phyloP scores from a whole-genome alignment of 2,329 filamentous ascomycete genomes.

The Colletotrichum karsti region DNA sequence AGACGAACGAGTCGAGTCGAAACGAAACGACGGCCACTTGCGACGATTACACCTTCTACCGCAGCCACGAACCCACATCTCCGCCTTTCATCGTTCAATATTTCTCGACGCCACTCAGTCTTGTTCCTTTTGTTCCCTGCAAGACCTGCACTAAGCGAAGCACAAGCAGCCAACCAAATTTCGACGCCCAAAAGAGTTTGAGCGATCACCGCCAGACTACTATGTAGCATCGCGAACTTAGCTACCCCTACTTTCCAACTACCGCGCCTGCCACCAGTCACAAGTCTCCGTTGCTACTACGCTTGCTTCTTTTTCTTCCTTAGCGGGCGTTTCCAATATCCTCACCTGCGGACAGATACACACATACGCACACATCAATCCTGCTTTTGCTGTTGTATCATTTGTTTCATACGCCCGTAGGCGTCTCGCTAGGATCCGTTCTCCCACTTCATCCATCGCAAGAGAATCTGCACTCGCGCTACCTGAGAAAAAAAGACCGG shows the following conservation, averaged over 20 bases:
- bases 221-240: neutral
- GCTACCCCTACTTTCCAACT: neutral
- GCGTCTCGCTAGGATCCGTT: slow-evolving; percentile 12
- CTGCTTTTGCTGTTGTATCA: neutral
- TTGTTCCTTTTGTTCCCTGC: slow-evolving; percentile 5
- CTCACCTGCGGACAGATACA: neutral
- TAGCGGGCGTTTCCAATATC: neutral
- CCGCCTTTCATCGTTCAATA: neutral
- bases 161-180: neutral
- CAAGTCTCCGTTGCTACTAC: neutral
- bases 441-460: neutral
- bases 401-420: slow-evolving; percentile 16
- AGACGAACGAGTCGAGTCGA: slow-evolving; percentile 15
- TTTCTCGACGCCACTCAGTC: neutral
- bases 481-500: neutral
- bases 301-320: slow-evolving; percentile 4
- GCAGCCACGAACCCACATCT: neutral
- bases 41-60: neutral
- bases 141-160: slow-evolving; percentile 3
- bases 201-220: neutral
- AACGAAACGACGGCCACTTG: neutral
- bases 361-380: neutral
- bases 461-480: slow-evolving; percentile 1
- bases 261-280: slow-evolving; percentile 3
- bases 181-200: neutral